A percentile compares a stretch with the other conserved stretches of the same genome.
These are phyloP conservation scores for Brassica cretica DNA, from an alignment of 345 rosid genomes.

Conservation along the genomic window DNA sequence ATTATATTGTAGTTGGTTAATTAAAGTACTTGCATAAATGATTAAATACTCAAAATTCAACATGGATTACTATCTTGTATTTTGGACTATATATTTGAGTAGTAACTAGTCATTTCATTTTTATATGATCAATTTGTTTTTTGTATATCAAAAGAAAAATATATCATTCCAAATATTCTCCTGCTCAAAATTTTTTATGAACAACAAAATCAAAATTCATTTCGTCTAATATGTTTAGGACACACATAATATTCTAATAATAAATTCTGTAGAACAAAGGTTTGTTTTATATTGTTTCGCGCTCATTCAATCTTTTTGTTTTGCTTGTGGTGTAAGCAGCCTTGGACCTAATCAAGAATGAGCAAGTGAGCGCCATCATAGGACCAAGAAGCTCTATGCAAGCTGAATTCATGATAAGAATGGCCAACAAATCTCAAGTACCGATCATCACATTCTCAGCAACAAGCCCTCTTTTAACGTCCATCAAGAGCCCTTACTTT, in stretches of 20 bases:
- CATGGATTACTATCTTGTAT: neutral
- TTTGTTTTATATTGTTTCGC: neutral
- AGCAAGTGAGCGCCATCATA: neutral
- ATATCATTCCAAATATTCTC: neutral
- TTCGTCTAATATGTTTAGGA: neutral
- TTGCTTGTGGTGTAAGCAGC: neutral
- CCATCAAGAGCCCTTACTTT: conserved; percentile 39
- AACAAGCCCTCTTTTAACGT: conserved; percentile 42
- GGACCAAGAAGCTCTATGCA: conserved; percentile 52
- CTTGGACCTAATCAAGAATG: neutral
- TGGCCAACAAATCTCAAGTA: conserved; percentile 47
- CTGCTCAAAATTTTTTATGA: neutral
- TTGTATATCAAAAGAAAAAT: neutral
- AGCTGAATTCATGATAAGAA: conserved; percentile 39
- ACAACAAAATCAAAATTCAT: neutral
- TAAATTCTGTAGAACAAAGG: neutral
- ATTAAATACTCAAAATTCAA: neutral
- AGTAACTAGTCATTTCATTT: neutral
- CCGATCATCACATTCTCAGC: conserved; percentile 57
- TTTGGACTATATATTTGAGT: neutral
- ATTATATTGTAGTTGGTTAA: neutral
- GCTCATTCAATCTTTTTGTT: neutral
- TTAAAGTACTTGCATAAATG: neutral
- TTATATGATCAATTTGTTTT: neutral
- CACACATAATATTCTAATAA: neutral